phyloP scores from a whole-genome alignment of 148 eudicot genomes.

The Polygonum maritimum region DNA sequence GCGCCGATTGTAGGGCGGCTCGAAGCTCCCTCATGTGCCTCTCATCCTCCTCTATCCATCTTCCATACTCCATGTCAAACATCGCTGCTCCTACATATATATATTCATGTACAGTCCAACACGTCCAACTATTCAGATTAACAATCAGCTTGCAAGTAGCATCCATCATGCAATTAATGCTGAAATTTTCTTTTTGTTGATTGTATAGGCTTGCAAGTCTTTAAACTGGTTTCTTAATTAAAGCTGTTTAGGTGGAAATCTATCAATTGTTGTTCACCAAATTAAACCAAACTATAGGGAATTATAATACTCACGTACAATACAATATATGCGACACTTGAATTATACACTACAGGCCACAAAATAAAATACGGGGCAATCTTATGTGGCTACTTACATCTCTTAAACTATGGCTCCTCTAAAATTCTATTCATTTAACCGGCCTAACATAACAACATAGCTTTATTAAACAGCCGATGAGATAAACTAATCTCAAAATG shows the following conservation, averaged over 20 bases:
- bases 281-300: background rate
- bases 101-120: no score
- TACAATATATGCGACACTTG: background rate
- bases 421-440: background rate
- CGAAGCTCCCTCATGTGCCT: slow-evolving; percentile 78
- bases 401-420: background rate
- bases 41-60: slow-evolving; percentile 94
- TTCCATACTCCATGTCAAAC: slow-evolving; percentile 88
- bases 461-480: background rate
- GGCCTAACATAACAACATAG: no score
- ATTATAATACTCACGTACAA: background rate
- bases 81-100: slow-evolving; percentile 58
- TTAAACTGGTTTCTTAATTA: background rate
- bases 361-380: background rate
- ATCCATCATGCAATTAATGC: no score
- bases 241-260: background rate
- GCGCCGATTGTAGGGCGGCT: slow-evolving; percentile 53
- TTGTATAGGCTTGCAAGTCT: no score
- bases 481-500: background rate
- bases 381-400: no score
- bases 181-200: no score
- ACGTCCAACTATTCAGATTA: no score
- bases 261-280: background rate
- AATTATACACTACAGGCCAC: background rate
- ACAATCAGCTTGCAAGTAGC: no score